A percentile compares a stretch with the other conserved stretches of the same genome.
These are phyloP conservation scores for Russula compacta DNA, from an alignment of 768 basidiomycete genomes.

Conservation along the genomic window DNA sequence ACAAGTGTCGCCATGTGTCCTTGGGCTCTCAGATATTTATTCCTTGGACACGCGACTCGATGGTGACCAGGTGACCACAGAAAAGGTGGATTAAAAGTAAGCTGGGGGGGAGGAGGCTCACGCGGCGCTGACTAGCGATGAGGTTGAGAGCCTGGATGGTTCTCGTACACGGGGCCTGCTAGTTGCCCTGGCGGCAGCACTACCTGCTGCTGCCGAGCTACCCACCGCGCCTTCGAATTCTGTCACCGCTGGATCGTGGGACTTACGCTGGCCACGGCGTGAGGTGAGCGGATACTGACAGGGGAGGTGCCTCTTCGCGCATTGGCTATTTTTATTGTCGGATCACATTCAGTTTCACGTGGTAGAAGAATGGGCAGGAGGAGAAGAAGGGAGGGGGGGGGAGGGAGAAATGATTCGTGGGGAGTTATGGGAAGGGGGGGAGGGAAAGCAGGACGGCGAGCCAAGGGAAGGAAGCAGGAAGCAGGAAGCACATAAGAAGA, in stretches of 20 bases:
- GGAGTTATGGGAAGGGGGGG: neutral
- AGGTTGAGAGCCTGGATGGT: neutral
- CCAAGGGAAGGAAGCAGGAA: neutral
- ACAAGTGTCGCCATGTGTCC: no score
- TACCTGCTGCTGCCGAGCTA: neutral
- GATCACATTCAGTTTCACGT: neutral
- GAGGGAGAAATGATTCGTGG: neutral
- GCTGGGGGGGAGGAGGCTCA: neutral
- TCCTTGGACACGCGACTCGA: no score
- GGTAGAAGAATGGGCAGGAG: neutral
- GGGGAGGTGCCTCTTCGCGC: slow-evolving; percentile 17
- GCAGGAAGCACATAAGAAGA: neutral
- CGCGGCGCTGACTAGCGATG: neutral
- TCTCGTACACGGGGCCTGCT: slow-evolving; percentile 10
- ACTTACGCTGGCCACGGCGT: slow-evolving; percentile 22
- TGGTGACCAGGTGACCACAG: no score
- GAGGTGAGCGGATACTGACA: slow-evolving; percentile 20
- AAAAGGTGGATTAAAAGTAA: no score
- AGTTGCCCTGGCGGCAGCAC: slow-evolving; percentile 10
- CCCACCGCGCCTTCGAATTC: neutral
- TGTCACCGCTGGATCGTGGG: neutral
- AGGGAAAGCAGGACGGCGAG: neutral
- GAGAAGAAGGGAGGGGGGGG: slow-evolving; percentile 1
- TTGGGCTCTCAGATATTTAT: no score
- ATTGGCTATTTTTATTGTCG: slow-evolving; percentile 9